Evolutionary conservation across 1,139 yeast species (phyloP).

Genomic region (Scheffersomyces illinoinensis): DNA sequence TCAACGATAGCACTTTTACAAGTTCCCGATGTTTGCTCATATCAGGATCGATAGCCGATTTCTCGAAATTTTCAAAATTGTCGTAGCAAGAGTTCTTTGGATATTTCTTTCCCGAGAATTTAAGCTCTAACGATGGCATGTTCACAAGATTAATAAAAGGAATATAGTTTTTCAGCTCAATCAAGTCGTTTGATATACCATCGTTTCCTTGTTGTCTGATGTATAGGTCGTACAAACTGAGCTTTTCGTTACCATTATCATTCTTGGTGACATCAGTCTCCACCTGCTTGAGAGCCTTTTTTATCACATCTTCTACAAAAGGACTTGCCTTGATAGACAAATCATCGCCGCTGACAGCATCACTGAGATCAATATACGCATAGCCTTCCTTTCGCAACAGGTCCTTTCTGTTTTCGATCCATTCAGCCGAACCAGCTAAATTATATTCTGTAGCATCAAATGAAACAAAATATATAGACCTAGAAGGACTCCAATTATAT

Average conservation of each 20-base stretch:
- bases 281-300: constrained; percentile 41
- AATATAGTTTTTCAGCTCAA: constrained; percentile 62
- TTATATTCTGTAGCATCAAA: constrained; percentile 87
- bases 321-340: constrained; percentile 70
- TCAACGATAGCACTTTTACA: constrained; percentile 55
- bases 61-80: constrained; percentile 56
- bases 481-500: constrained; percentile 78
- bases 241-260: constrained; percentile 7
- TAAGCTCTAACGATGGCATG: constrained; percentile 66
- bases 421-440: constrained; percentile 80
- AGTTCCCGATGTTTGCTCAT: constrained; percentile 60
- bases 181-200: constrained; percentile 37
- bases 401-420: constrained; percentile 62
- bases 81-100: constrained; percentile 72
- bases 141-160: constrained; percentile 69
- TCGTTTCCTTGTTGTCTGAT: constrained; percentile 29
- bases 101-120: constrained; percentile 44
- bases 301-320: constrained; percentile 48
- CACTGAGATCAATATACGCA: constrained; percentile 76
- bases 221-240: constrained; percentile 28
- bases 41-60: constrained; percentile 49
- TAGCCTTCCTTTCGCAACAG: constrained; percentile 62
- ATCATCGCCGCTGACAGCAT: constrained; percentile 64
- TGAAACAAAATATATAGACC: constrained; percentile 81
- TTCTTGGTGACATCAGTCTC: constrained; percentile 7